Evolutionary conservation across 345 rosid genomes (phyloP).

Genomic region (Zanthoxylum bungeanum): DNA sequence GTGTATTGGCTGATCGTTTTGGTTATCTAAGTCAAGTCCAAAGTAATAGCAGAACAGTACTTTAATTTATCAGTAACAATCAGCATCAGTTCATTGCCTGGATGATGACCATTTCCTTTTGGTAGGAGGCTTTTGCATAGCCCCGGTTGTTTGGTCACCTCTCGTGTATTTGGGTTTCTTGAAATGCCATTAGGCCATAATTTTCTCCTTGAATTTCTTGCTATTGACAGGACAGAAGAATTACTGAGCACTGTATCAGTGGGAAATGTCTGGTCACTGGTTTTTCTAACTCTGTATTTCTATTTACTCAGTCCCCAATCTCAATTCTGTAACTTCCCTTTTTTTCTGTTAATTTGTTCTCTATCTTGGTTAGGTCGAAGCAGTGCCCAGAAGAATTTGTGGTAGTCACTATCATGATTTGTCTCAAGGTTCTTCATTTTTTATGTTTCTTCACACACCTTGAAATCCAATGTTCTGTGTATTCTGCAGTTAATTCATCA

Average conservation of each 20-base stretch:
- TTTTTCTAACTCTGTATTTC: conserved; percentile 28
- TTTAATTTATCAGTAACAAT: neutral
- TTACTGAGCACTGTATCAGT: conserved; percentile 15
- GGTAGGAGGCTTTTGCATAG: neutral
- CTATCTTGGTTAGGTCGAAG: conserved; percentile 42
- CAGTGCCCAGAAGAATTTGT: conserved; percentile 27
- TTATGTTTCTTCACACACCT: neutral
- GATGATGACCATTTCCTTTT: neutral
- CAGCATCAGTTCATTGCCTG: neutral
- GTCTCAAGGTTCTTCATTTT: conserved; percentile 24
- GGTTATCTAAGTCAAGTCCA: conserved; percentile 48
- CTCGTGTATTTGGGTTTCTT: neutral
- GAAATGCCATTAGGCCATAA: conserved; percentile 15
- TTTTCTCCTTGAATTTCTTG: conserved; percentile 31
- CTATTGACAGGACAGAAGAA: conserved; percentile 32
- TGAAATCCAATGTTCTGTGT: neutral
- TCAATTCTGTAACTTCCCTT: neutral
- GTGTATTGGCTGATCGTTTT: conserved; percentile 40
- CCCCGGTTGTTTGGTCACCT: neutral
- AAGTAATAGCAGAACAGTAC: conserved; percentile 1
- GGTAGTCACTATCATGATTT: conserved; percentile 23
- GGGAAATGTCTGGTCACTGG: conserved; percentile 25
- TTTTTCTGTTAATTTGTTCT: conserved; percentile 7
- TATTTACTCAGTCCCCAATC: neutral
- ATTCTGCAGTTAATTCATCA: neutral